Evolutionary conservation across 495 filamentous ascomycete species (phyloP).

Genomic region (Physcia stellaris): DNA sequence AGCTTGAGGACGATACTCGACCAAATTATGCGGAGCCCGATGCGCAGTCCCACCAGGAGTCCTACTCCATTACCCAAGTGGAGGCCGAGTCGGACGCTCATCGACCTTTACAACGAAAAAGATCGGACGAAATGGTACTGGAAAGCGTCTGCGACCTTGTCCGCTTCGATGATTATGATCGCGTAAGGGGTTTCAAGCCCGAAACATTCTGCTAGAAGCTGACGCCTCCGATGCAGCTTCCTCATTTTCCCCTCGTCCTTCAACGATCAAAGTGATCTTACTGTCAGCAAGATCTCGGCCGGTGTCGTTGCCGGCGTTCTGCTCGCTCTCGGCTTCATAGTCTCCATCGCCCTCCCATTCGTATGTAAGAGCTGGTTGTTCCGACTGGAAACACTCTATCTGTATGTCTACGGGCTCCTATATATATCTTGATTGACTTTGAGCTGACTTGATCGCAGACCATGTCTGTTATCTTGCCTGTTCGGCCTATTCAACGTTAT

Average conservation of each 20-base stretch:
- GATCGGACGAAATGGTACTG: constrained; percentile 15
- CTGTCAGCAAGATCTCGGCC: constrained; percentile 3
- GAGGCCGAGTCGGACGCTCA: constrained; percentile 15
- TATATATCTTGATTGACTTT: not conserved
- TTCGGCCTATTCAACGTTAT: constrained; percentile 13
- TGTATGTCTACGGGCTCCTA: not conserved
- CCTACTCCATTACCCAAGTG: constrained; percentile 12
- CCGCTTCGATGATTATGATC: constrained; percentile 11
- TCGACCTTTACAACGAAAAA: constrained; percentile 16
- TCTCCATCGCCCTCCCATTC: constrained; percentile 6
- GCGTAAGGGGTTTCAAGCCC: constrained; percentile 5
- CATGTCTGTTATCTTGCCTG: constrained; percentile 12
- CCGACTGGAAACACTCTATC: constrained; percentile 13
- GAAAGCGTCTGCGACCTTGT: constrained; percentile 11
- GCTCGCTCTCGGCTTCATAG: constrained; percentile 8
- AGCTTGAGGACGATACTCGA: not conserved
- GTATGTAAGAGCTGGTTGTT: constrained; percentile 14
- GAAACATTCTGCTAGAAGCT: not conserved
- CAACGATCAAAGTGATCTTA: constrained; percentile 3
- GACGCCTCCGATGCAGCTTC: constrained; percentile 8
- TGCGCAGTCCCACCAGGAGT: not conserved
- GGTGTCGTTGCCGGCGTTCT: constrained; percentile 9
- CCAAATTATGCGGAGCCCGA: not conserved
- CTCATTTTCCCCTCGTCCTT: constrained; percentile 14
- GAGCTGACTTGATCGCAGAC: constrained; percentile 3